Conservation (phyloP, 192 early-diverging fungal species). For the Nowakowskiella sp. region DNA sequence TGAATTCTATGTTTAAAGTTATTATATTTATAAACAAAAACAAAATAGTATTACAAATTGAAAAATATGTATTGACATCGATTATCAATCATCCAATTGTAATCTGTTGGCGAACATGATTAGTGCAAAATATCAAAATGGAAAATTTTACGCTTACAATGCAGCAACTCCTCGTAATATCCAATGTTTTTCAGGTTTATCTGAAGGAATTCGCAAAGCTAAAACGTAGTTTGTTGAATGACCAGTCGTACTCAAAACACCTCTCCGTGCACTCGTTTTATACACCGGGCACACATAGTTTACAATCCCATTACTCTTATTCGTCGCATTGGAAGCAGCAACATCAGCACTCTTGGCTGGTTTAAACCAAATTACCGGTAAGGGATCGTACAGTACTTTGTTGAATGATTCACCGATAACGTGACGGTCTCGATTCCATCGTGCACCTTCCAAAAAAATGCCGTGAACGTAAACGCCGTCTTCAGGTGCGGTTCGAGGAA, state of each 20-base stretch:
- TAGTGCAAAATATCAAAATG: too few relatives aligned
- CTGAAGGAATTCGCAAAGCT: conserved; percentile 41
- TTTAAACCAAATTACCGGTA: conserved; percentile 63
- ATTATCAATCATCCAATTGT: too few relatives aligned
- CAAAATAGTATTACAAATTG: too few relatives aligned
- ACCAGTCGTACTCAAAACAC: conserved; percentile 53
- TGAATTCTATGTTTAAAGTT: too few relatives aligned
- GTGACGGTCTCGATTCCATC: conserved; percentile 38
- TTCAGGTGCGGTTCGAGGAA: conserved; percentile 15
- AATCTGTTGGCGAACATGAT: too few relatives aligned
- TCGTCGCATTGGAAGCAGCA: conserved; percentile 13
- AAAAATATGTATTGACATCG: too few relatives aligned
- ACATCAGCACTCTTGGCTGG: conserved; percentile 34
- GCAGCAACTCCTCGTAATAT: conserved; percentile 50
- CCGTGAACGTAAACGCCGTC: conserved; percentile 50
- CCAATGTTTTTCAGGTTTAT: conserved; percentile 49
- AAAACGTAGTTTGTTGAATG: conserved; percentile 63
- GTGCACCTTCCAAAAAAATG: conserved; percentile 49
- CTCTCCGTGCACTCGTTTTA: conserved; percentile 54
- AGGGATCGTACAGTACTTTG: conserved; percentile 50
- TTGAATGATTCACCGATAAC: conserved; percentile 42
- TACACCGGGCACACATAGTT: conserved; percentile 58
- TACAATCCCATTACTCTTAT: not conserved
- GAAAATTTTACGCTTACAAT: conserved; percentile 24
- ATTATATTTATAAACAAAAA: too few relatives aligned